Base-by-base conservation (phyloP, 345 rosid species). In the Nasturtium officinale region DNA sequence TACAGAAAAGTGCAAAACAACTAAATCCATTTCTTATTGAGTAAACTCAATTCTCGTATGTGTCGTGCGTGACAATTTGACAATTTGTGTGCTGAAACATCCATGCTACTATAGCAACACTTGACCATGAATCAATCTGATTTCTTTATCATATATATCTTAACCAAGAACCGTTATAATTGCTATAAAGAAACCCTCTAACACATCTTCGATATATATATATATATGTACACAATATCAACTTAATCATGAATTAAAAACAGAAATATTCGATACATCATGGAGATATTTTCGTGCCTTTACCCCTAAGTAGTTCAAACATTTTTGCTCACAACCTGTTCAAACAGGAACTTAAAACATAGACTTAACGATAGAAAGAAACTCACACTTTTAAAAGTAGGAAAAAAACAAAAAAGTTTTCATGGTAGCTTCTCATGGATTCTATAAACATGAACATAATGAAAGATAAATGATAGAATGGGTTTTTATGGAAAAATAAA, bases 361-460 rank as follows among this genome's bases (percentile, higher is more conserved):
- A 50, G 47, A 28, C 16, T 11, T 35, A 53, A 54, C 13, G 37
- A 35, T 43, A 30, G n/a, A 3, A 38, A 15, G 29, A 32, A 48
- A 23, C 26, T 64, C 61, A 58, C 51, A 60, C 21, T 48, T 47
- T 48, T 15, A 10, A 67, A 47, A 51, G 32, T 18, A 46, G 3
- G n/a, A 12, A 20, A 16, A 16, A 23, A 32, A 52, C 30, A 38
- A 74, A 74, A 67, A 76, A 17, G 58, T 33, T 53, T 45, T 35
- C 59, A 69, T 53, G 74, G 74, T 16, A 68, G 69, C 51, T 61
- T 68, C 58, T 75, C 69, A 57, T 42, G 50, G 67, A 55, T 74
- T 75, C 69, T 69, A 68, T 75, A 68, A 75, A 75, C 74, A 75
- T 43, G 74, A 69, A 65, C 10, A 18, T 26, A 57, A 26, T 30